Evolutionary conservation across 495 filamentous ascomycete genomes (phyloP), one percentile per base, ranked within the genome.

Genomic region (Aspergillus incahuasiensis): DNA sequence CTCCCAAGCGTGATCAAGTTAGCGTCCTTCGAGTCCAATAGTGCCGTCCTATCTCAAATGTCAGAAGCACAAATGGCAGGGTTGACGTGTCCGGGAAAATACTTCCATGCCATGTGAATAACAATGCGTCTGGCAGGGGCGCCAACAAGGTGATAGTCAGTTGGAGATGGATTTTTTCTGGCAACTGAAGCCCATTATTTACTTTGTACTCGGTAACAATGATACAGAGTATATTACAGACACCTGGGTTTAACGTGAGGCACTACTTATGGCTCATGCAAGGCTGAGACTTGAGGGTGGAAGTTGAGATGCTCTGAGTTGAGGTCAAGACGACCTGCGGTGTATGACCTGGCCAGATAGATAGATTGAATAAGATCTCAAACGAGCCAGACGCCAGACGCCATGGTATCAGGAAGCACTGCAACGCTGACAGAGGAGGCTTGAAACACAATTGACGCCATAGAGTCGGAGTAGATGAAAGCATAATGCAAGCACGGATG

Each of bases 201-300:
- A 15, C 8, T 35, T 11, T n/a, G 22, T 46, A 25, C 20, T 25
- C 43, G 15, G 43, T 46, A 21, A 46, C 43, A 46, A n/a, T 22
- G 13, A 46, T 46, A 46, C 43, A 46, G 21, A 30, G 21, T 22
- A 28, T 11, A 22, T 24, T 16, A 15, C 21, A 6, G 25, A 3
- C 4, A 35, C 8, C 13, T 40, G 38, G 38, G 38, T 18, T 16
- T 8, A n/a, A 40, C 25, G 54, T 56, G 54, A 46, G 30, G 44
- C 46, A 49, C 7, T 19, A 49, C 7, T 19, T 53, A 48, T 58
- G 55, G 55, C 55, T 53, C 28, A 48, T 52, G 55, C 55, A 53
- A 52, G 55, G 55, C 55, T 58, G 55, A 52, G 55, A 16, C 28
- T 52, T 52, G 34, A 40, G 20, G 8, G 41, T 19, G 35, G 5